A percentile compares a stretch with the other conserved stretches of the same genome.
These are phyloP conservation scores for Helenozyma baotianmanensis DNA, from an alignment of 805 yeast genomes.

Conservation along the genomic window DNA sequence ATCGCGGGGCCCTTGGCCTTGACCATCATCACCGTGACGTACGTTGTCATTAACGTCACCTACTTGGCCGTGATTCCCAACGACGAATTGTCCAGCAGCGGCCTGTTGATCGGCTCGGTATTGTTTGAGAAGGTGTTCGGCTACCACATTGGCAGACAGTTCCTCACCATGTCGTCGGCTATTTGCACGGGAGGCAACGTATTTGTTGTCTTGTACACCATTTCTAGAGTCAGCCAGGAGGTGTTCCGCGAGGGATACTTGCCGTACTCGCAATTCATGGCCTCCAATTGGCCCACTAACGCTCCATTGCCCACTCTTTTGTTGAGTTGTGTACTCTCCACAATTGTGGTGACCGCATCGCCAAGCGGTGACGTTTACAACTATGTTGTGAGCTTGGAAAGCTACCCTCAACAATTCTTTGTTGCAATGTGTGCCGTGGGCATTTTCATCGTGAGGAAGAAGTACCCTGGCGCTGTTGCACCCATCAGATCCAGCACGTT, in stretches of 20 bases:
- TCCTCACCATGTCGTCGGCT: conserved; percentile 55
- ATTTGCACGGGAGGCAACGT: conserved; percentile 61
- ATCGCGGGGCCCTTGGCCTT: conserved; percentile 60
- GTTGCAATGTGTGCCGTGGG: conserved; percentile 53
- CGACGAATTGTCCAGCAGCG: conserved; percentile 50
- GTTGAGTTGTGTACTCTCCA: conserved; percentile 40
- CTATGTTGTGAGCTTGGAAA: conserved; percentile 48
- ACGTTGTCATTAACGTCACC: conserved; percentile 50
- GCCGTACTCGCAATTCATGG: conserved; percentile 49
- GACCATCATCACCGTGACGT: conserved; percentile 43
- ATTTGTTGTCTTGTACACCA: conserved; percentile 54
- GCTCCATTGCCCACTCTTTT: conserved; percentile 53
- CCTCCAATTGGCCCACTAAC: conserved; percentile 51
- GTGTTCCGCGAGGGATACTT: conserved; percentile 59
- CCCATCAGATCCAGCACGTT: conserved; percentile 47
- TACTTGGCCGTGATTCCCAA: conserved; percentile 51
- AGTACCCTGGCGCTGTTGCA: conserved; percentile 46
- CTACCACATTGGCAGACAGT: conserved; percentile 44
- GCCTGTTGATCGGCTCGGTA: conserved; percentile 56
- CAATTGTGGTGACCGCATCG: conserved; percentile 31
- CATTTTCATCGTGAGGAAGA: conserved; percentile 46
- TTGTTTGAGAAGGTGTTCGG: conserved; percentile 57
- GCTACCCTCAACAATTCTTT: conserved; percentile 49
- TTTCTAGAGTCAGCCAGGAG: conserved; percentile 62
- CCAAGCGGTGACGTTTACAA: conserved; percentile 50